Percentiles rank a stretch among this genome's conserved stretches.
Evolutionary conservation across 202 grass and related monocot species (phyloP).

Genomic region (Miscanthus sacchariflorus): DNA sequence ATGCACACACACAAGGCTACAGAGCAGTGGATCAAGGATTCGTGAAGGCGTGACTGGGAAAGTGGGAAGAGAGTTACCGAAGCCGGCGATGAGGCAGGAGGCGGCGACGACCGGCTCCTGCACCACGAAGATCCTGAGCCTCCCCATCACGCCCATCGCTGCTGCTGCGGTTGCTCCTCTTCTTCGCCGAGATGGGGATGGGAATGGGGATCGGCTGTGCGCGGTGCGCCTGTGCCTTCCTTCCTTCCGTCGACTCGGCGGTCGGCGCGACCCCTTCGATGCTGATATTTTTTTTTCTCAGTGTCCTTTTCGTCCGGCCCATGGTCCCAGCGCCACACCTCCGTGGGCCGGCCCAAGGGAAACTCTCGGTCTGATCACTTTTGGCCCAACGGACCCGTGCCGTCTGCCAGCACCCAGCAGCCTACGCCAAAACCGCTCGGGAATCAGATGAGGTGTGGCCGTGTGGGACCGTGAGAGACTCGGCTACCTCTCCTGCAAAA

Average conservation of each 20-base stretch:
- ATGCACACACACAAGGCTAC: not conserved
- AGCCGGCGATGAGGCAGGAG: slow-evolving; percentile 78
- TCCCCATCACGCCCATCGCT: slow-evolving; percentile 60
- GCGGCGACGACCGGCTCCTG: slow-evolving; percentile 67
- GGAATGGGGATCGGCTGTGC: not conserved
- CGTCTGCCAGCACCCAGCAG: not conserved
- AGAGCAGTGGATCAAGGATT: not conserved
- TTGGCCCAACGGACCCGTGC: not conserved
- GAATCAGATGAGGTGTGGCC: slow-evolving; percentile 46
- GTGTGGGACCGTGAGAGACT: not conserved
- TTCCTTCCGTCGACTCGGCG: not conserved
- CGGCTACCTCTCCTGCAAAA: slow-evolving; percentile 22
- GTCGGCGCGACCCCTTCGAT: not conserved
- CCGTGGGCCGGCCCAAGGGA: not conserved
- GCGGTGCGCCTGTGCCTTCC: not conserved
- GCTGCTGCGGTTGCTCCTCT: not conserved
- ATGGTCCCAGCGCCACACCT: not conserved
- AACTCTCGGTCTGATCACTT: not conserved
- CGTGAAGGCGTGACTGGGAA: not conserved
- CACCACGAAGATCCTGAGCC: slow-evolving; percentile 67
- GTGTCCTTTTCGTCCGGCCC: not conserved
- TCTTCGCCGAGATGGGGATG: not conserved
- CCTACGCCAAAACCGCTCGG: slow-evolving; percentile 11
- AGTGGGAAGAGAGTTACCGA: slow-evolving; percentile 52
- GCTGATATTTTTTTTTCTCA: not conserved